Percentiles rank a stretch among this genome's conserved stretches.
phyloP scores from a whole-genome alignment of 2,329 filamentous ascomycete genomes.

The Cladosporium sp. region DNA sequence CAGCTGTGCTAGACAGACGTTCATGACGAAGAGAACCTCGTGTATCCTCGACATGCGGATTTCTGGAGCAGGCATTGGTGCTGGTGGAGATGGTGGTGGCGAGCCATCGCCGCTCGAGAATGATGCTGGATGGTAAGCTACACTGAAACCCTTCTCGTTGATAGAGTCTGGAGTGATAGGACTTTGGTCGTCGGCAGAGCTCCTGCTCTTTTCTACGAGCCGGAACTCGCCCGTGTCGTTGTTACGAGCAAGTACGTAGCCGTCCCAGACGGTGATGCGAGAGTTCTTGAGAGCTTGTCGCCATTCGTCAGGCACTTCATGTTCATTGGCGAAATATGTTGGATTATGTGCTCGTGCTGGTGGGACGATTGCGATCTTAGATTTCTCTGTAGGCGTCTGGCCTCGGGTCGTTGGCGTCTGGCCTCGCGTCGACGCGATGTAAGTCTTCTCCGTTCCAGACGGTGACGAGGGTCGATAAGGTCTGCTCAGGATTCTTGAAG shows the following conservation, averaged over 20 bases:
- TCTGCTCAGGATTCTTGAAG: background rate
- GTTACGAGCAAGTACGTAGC: constrained; percentile 3
- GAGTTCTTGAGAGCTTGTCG: constrained; percentile 5
- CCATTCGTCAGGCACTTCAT: constrained; percentile 7
- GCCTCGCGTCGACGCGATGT: background rate
- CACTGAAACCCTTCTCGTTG: constrained; percentile 6
- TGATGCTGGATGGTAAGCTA: background rate
- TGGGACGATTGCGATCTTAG: background rate
- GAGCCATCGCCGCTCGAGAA: background rate
- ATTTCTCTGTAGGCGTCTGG: too few relatives aligned
- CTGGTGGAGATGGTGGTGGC: background rate
- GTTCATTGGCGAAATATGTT: background rate
- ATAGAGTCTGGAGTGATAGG: background rate
- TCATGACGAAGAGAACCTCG: constrained; percentile 18
- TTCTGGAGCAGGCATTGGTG: background rate
- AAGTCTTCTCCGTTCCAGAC: background rate
- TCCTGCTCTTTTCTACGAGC: constrained; percentile 5
- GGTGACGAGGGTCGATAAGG: background rate
- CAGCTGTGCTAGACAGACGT: constrained; percentile 26
- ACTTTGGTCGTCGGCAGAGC: background rate
- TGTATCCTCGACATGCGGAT: constrained; percentile 3
- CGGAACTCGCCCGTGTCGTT: constrained; percentile 7
- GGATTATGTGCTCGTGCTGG: background rate
- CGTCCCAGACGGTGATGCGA: constrained; percentile 9
- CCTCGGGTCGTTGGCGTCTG: background rate